Evolutionary conservation across 2,329 filamentous ascomycete genomes (phyloP).

Genomic region (Pseudocercospora pini-densiflorae): DNA sequence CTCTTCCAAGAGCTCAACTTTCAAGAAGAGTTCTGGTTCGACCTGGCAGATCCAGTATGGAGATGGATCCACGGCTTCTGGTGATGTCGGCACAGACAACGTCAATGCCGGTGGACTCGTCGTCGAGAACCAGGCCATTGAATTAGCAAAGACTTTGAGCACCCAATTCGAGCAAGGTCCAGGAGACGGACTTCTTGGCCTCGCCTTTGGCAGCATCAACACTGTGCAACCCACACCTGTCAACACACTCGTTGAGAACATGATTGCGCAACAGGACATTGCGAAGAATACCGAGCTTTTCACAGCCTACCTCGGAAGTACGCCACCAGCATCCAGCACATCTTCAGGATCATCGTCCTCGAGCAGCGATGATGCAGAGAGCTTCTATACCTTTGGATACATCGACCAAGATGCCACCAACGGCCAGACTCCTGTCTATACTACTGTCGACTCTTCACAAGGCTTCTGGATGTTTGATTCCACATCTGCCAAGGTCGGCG

Average conservation of each 20-base stretch:
- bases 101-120: slow-evolving; percentile 65
- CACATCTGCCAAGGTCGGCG: slow-evolving; percentile 49
- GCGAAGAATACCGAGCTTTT: slow-evolving; percentile 61
- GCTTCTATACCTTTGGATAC: slow-evolving; percentile 74
- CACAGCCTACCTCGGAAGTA: slow-evolving; percentile 66
- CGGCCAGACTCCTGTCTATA: slow-evolving; percentile 53
- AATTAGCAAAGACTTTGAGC: slow-evolving; percentile 65
- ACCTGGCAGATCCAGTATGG: slow-evolving; percentile 71
- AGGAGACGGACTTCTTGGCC: slow-evolving; percentile 68
- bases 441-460: slow-evolving; percentile 64
- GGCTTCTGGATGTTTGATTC: slow-evolving; percentile 73
- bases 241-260: slow-evolving; percentile 70
- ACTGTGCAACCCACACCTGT: slow-evolving; percentile 51
- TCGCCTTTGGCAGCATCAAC: slow-evolving; percentile 57
- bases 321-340: slow-evolving; percentile 47
- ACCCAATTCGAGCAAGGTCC: slow-evolving; percentile 59
- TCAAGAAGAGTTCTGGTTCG: slow-evolving; percentile 54
- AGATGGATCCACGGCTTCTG: slow-evolving; percentile 68
- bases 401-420: slow-evolving; percentile 66
- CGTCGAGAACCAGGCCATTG: slow-evolving; percentile 67
- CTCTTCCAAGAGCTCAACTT: slow-evolving; percentile 64
- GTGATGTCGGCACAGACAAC: slow-evolving; percentile 67
- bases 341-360: slow-evolving; percentile 3
- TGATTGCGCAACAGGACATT: slow-evolving; percentile 64
- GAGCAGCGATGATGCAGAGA: slow-evolving; percentile 10